A percentile compares a stretch with the other conserved stretches of the same genome.
These are phyloP conservation scores for Thalia dealbata DNA, from an alignment of 176 grass and related monocot species.

Conservation along the genomic window DNA sequence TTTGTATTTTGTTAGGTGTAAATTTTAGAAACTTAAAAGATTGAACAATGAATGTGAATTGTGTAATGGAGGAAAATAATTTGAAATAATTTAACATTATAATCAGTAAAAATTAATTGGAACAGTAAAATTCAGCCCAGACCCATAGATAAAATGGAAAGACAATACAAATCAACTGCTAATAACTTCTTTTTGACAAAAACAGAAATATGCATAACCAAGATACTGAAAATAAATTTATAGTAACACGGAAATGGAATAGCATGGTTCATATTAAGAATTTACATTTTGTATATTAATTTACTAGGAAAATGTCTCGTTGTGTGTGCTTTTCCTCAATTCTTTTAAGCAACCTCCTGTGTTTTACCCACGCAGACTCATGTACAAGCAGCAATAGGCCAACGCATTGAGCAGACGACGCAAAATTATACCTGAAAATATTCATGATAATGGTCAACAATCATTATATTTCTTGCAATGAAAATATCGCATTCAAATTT, in stretches of 20 bases:
- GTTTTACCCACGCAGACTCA: conserved; percentile 33
- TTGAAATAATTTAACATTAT: too few relatives aligned
- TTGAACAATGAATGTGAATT: too few relatives aligned
- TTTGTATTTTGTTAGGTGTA: too few relatives aligned
- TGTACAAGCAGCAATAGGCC: conserved; percentile 72
- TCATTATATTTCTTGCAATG: not conserved
- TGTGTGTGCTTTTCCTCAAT: not conserved
- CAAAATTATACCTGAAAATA: conserved; percentile 53
- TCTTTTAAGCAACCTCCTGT: conserved; percentile 37
- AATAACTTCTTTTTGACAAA: too few relatives aligned
- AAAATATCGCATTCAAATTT: not conserved
- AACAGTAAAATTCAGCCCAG: too few relatives aligned
- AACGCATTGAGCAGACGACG: conserved; percentile 45
- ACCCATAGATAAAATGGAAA: too few relatives aligned
- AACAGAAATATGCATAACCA: not conserved
- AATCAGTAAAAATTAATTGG: too few relatives aligned
- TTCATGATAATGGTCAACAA: not conserved
- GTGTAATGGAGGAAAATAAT: too few relatives aligned
- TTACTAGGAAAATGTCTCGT: not conserved
- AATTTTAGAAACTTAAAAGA: too few relatives aligned
- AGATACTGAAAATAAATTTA: not conserved
- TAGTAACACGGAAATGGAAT: not conserved
- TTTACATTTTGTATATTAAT: not conserved
- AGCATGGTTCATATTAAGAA: not conserved
- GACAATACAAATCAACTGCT: too few relatives aligned